Evolutionary conservation across 495 filamentous ascomycete genomes (phyloP).

Genomic region (Neurospora cerealis): DNA sequence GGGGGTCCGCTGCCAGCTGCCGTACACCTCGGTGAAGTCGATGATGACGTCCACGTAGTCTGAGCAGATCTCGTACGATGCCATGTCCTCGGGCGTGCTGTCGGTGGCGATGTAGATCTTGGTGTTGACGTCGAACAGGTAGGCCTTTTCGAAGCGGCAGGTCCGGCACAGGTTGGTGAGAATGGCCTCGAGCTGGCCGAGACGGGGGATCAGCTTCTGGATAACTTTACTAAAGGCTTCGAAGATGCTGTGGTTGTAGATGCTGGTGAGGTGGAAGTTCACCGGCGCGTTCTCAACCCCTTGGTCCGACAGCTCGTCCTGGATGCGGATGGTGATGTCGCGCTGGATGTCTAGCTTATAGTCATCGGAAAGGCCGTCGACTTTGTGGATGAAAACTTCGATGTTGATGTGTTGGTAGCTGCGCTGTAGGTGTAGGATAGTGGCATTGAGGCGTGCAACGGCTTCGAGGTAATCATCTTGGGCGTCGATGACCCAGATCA

Average conservation of each 20-base stretch:
- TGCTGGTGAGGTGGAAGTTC: constrained; percentile 87
- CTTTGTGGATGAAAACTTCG: constrained; percentile 97
- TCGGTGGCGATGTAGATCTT: constrained; percentile 99
- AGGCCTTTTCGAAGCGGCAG: constrained; percentile 93
- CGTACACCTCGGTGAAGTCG: constrained; percentile 90
- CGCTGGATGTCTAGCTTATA: constrained; percentile 88
- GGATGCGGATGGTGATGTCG: constrained; percentile 91
- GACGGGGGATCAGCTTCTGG: constrained; percentile 88
- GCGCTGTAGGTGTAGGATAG: constrained; percentile 77
- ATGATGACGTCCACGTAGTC: constrained; percentile 98
- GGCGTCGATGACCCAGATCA: constrained; percentile 98
- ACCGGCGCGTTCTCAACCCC: constrained; percentile 88
- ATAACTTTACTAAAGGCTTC: constrained; percentile 97
- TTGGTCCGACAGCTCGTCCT: constrained; percentile 86
- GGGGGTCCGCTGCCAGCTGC: constrained; percentile 50
- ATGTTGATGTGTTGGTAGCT: constrained; percentile 87
- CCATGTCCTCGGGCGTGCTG: constrained; percentile 81
- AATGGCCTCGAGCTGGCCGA: constrained; percentile 83
- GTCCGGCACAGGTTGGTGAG: constrained; percentile 81
- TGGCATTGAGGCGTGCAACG: constrained; percentile 72
- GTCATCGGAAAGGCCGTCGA: constrained; percentile 89
- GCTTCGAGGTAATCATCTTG: constrained; percentile 94
- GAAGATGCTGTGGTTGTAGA: constrained; percentile 97
- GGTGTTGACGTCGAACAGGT: constrained; percentile 89
- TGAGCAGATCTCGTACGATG: constrained; percentile 92